Conservation (phyloP, 2,329 filamentous ascomycete genomes). For the Ophiostoma sp. region DNA sequence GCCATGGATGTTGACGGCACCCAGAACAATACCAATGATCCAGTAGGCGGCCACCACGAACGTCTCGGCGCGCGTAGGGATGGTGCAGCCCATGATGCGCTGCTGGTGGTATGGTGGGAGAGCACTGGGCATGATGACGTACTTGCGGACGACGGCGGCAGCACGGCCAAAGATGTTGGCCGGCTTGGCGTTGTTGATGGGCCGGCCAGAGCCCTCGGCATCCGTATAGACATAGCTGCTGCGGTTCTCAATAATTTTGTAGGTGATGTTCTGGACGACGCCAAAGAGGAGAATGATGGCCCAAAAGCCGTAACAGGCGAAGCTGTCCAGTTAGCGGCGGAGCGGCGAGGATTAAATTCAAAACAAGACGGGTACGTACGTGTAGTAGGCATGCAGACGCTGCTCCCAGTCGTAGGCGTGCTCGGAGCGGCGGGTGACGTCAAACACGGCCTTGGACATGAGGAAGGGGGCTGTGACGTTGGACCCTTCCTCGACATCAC, state of each 20-base stretch:
- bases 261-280: slow-evolving; percentile 22
- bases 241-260: slow-evolving; percentile 22
- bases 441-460: slow-evolving; percentile 16
- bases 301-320: slow-evolving; percentile 29
- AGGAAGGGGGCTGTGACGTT: slow-evolving; percentile 26
- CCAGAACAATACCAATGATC: slow-evolving; percentile 26
- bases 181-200: neutral
- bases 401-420: neutral
- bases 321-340: slow-evolving; percentile 22
- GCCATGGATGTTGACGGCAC: slow-evolving; percentile 12
- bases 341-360: neutral
- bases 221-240: slow-evolving; percentile 23
- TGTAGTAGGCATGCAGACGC: slow-evolving; percentile 21
- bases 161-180: neutral
- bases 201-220: slow-evolving; percentile 8
- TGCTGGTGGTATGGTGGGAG: slow-evolving; percentile 27
- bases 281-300: slow-evolving; percentile 26
- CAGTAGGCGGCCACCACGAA: slow-evolving; percentile 29
- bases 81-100: slow-evolving; percentile 30
- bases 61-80: slow-evolving; percentile 30
- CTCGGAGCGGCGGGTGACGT: neutral
- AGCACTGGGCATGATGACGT: slow-evolving; percentile 26
- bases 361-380: slow-evolving; percentile 13
- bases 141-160: slow-evolving; percentile 22
- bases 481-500: neutral